These are phyloP conservation scores for Irpex rosettiformis DNA, from an alignment of 1,284 basidiomycete genomes.

Conservation along the genomic window DNA sequence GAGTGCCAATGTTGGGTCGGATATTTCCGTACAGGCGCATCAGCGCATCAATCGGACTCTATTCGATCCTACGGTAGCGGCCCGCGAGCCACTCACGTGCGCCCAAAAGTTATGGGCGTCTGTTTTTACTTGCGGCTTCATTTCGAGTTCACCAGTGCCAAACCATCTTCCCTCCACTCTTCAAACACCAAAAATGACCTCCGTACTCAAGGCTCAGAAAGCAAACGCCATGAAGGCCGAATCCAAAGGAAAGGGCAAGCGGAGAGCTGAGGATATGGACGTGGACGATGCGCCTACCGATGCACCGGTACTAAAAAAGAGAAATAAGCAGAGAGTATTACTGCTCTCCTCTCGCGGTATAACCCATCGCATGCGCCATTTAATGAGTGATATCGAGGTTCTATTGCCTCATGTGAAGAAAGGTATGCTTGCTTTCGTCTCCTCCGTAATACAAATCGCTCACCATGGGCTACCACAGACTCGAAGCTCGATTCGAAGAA, in stretches of 20 bases:
- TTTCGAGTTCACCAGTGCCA: too few species aligned
- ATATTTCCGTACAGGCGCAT: neutral
- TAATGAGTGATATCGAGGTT: slow-evolving; percentile 93
- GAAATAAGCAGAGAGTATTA: slow-evolving; percentile 86
- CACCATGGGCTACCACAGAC: slow-evolving; percentile 58
- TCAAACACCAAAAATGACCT: slow-evolving; percentile 49
- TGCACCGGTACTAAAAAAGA: slow-evolving; percentile 44
- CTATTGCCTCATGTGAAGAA: slow-evolving; percentile 97
- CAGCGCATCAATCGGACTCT: slow-evolving; percentile 1
- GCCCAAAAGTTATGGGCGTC: slow-evolving; percentile 10
- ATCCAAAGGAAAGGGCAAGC: slow-evolving; percentile 50
- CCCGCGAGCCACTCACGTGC: slow-evolving; percentile 7
- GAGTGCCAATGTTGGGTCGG: too few species aligned
- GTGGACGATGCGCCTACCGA: slow-evolving; percentile 36
- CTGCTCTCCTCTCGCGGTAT: slow-evolving; percentile 93
- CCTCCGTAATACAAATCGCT: neutral
- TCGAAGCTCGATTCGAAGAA: slow-evolving; percentile 98
- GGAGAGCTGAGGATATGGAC: slow-evolving; percentile 59
- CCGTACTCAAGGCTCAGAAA: slow-evolving; percentile 61
- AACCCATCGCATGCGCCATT: slow-evolving; percentile 94
- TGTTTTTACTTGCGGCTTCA: neutral
- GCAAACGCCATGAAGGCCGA: slow-evolving; percentile 50
- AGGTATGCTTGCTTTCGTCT: slow-evolving; percentile 48
- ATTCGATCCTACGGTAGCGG: too few species aligned
- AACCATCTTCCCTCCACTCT: neutral